phyloP scores from a whole-genome alignment of 805 yeast species.

The Hanseniaspora pseudoguilliermondii region DNA sequence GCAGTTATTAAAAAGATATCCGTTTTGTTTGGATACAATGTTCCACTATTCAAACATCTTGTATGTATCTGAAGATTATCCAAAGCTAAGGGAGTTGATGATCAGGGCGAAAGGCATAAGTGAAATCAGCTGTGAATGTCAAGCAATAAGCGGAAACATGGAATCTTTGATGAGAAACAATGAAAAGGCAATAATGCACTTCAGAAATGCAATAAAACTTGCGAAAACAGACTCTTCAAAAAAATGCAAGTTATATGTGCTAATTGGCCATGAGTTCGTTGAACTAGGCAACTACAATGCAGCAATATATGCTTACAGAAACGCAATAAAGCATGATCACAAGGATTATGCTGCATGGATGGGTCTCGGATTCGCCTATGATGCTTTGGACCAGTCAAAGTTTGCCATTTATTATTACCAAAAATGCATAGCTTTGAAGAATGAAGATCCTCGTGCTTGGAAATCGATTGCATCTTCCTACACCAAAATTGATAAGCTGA shows the following conservation, averaged over 20 bases:
- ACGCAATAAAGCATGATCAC: constrained; percentile 81
- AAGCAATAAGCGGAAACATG: constrained; percentile 87
- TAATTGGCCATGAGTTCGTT: constrained; percentile 97
- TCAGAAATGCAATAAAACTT: constrained; percentile 73
- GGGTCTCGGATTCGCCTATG: constrained; percentile 96
- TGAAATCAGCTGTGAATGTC: constrained; percentile 82
- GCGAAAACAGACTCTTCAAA: constrained; percentile 52
- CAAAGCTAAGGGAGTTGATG: constrained; percentile 76
- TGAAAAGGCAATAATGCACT: constrained; percentile 86
- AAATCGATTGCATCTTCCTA: constrained; percentile 83
- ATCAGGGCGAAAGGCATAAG: constrained; percentile 74
- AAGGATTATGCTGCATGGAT: constrained; percentile 96
- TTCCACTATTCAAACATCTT: constrained; percentile 90
- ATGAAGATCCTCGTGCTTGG: constrained; percentile 91
- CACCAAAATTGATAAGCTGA: constrained; percentile 56
- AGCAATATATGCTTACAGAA: constrained; percentile 85
- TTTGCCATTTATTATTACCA: constrained; percentile 89
- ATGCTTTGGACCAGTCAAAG: constrained; percentile 85
- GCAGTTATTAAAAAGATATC: constrained; percentile 57
- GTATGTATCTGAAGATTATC: constrained; percentile 80
- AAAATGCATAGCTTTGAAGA: constrained; percentile 75
- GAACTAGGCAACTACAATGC: constrained; percentile 94
- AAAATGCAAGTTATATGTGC: constrained; percentile 70
- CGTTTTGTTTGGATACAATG: constrained; percentile 76
- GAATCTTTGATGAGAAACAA: constrained; percentile 86